These are phyloP conservation scores for Penstemon davidsonii DNA, from an alignment of 257 asterid species.

Conservation along the genomic window DNA sequence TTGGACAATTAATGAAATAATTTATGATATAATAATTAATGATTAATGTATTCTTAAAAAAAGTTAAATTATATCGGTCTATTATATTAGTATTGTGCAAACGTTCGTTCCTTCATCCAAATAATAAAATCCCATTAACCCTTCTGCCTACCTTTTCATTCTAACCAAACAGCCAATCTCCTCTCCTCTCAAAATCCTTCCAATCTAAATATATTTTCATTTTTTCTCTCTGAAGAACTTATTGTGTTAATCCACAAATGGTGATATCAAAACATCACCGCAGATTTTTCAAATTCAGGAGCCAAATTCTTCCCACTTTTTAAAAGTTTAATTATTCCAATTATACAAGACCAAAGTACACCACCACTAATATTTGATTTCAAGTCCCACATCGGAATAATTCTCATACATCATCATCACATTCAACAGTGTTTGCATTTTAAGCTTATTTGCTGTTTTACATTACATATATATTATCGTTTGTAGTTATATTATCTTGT, in stretches of 20 bases:
- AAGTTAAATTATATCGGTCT: too few species aligned
- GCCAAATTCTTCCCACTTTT: conserved; percentile 34
- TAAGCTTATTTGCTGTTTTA: background rate
- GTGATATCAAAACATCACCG: conserved; percentile 49
- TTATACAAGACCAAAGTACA: background rate
- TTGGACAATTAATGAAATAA: too few species aligned
- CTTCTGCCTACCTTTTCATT: conserved; percentile 8
- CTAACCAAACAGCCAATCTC: background rate
- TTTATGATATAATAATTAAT: too few species aligned
- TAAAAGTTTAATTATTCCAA: conserved; percentile 10
- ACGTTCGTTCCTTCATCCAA: too few species aligned
- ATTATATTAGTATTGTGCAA: too few species aligned
- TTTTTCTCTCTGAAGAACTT: conserved; percentile 20
- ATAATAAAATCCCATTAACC: conserved; percentile 18
- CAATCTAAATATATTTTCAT: conserved; percentile 1
- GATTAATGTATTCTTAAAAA: too few species aligned
- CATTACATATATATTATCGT: background rate
- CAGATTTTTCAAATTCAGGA: conserved; percentile 75
- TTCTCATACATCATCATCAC: conserved; percentile 17
- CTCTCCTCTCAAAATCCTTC: conserved; percentile 14
- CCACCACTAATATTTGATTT: conserved; percentile 13
- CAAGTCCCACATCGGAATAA: background rate
- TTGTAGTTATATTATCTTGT: background rate
- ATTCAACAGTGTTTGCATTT: conserved; percentile 17
- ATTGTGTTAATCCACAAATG: conserved; percentile 41